Evolutionary conservation across 805 yeast genomes (phyloP).

Genomic region (Candida boleticola): DNA sequence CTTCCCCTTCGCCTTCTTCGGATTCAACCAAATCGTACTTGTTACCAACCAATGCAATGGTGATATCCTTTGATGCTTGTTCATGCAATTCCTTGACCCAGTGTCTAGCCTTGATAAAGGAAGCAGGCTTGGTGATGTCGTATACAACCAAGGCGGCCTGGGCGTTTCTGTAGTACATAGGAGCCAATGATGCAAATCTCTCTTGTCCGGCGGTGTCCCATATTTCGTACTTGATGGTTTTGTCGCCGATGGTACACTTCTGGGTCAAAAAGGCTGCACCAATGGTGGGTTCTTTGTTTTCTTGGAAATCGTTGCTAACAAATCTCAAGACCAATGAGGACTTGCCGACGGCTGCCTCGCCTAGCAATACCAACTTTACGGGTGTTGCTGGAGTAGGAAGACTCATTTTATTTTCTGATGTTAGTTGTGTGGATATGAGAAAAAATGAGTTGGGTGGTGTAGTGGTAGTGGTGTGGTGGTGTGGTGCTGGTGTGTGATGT

Average conservation of each 20-base stretch:
- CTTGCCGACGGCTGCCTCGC: slow-evolving; percentile 98
- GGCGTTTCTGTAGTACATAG: slow-evolving; percentile 96
- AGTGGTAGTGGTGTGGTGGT: too few relatives aligned
- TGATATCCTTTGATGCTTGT: slow-evolving; percentile 88
- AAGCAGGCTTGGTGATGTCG: slow-evolving; percentile 92
- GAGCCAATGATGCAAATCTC: slow-evolving; percentile 92
- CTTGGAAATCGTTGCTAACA: slow-evolving; percentile 94
- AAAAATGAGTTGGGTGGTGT: too few relatives aligned
- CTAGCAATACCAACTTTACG: slow-evolving; percentile 86
- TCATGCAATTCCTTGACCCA: slow-evolving; percentile 97
- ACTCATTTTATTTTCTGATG: slow-evolving; percentile 16
- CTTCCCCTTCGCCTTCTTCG: slow-evolving; percentile 34
- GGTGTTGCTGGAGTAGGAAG: slow-evolving; percentile 52
- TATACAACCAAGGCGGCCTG: slow-evolving; percentile 96
- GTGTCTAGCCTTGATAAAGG: slow-evolving; percentile 93
- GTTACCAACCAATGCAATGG: slow-evolving; percentile 92
- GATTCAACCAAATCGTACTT: slow-evolving; percentile 75
- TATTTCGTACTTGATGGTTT: slow-evolving; percentile 86
- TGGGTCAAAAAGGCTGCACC: slow-evolving; percentile 98
- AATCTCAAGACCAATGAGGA: slow-evolving; percentile 89
- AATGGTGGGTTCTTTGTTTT: slow-evolving; percentile 95
- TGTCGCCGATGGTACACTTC: slow-evolving; percentile 80
- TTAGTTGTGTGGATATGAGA: neutral
- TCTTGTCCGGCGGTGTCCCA: slow-evolving; percentile 99
- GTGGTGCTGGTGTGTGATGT: too few relatives aligned